Evolutionary conservation across 176 grass and related monocot species (phyloP), one percentile per base, ranked within the genome.

Genomic region (Chloris gayana): DNA sequence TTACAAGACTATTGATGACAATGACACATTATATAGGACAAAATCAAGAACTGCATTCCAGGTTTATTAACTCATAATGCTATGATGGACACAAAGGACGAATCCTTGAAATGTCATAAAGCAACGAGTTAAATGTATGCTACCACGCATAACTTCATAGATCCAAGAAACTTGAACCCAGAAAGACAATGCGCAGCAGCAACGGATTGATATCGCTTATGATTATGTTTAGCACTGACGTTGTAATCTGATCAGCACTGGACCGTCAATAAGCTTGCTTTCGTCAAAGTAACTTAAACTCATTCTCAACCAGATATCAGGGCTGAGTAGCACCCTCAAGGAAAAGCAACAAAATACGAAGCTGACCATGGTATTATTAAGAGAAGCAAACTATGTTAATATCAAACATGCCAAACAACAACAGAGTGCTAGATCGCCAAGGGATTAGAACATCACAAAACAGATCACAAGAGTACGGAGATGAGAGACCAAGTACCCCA

Each of bases 181-280:
- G 73, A 67, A 67, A 69, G 17, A 82, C n/a, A 49, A 31, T 1
- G 66, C 84, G 26, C 54, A 10, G 46, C 69, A 82, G 80, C 88
- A 87, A 86, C 79, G 53, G 56, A 70, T 90, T 87, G 12, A 66
- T 90, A 4, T 87, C 26, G 84, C 88, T 90, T 87, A 87, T 87
- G 84, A 86, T 61, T 83, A 71, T 87, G 88, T 90, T 90, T 86
- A 80, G 88, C 22, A 22, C 79, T 87, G 84, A 87, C 64, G 88
- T 79, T 75, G 19, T 37, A 83, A 79, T 83, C 80, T 83, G 70
- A 90, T 83, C 88, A 90, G 84, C 79, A 87, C 88, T 49, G 63
- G 88, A 90, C 85, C 85, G 81, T 91, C 89, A 61, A 77, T 81
- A 87, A 90, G 84, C 88, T 90, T 35, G 33, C 31, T 4, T 70